Evolutionary conservation across 345 rosid genomes (phyloP).

Genomic region (Eucalyptus camaldulensis): DNA sequence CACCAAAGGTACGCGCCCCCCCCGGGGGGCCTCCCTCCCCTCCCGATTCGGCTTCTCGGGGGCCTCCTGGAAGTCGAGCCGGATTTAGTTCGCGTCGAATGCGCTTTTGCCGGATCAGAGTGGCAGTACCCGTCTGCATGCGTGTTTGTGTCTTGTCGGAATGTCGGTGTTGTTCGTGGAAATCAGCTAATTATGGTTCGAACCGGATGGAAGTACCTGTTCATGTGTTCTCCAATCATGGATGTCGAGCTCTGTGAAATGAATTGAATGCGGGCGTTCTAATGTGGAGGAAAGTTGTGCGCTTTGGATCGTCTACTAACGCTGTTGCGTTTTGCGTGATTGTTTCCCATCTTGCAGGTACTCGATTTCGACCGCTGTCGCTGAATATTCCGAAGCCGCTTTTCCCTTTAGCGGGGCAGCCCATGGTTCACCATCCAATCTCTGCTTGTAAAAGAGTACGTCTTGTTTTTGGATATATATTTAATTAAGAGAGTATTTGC

Average conservation of each 20-base stretch:
- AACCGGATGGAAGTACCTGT: not conserved
- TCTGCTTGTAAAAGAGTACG: constrained; percentile 91
- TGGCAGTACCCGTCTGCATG: not conserved
- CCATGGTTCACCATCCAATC: constrained; percentile 98
- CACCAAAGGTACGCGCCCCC: constrained; percentile 65
- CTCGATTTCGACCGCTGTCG: constrained; percentile 87
- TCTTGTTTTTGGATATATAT: not conserved
- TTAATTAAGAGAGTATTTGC: not conserved
- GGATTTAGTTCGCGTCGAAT: not conserved
- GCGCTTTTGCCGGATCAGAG: not conserved
- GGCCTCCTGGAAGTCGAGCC: not conserved
- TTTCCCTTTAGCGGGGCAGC: constrained; percentile 85
- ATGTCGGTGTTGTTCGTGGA: not conserved
- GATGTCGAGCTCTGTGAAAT: not conserved
- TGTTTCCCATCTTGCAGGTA: constrained; percentile 22
- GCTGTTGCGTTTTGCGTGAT: not conserved
- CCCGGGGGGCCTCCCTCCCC: too few species aligned
- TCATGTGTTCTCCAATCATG: not conserved
- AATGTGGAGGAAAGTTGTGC: not conserved
- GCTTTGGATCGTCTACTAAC: not conserved
- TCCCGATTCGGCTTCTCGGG: not conserved
- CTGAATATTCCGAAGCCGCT: constrained; percentile 86
- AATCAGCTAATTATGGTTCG: not conserved
- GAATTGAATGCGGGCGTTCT: not conserved
- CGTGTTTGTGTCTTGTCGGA: not conserved